A percentile compares a stretch with the other conserved stretches of the same genome.
Conservation (phyloP, 2,329 filamentous ascomycete genomes). For the Fusarium mangiferae region DNA sequence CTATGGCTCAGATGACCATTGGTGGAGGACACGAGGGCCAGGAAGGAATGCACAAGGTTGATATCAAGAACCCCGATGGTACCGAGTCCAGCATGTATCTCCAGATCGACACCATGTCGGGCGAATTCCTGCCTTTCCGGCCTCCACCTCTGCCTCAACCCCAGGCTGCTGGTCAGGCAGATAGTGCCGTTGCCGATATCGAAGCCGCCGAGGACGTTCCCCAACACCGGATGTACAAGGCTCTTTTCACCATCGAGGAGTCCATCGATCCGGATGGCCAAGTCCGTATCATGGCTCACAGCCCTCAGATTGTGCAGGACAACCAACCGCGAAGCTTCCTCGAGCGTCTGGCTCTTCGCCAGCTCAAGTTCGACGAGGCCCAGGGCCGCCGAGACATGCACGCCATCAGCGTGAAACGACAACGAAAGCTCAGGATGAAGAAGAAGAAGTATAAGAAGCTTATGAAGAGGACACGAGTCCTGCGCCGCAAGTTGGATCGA, state of each 20-base stretch:
- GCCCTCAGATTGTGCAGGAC: slow-evolving; percentile 66
- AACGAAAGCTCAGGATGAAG: slow-evolving; percentile 98
- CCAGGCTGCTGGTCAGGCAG: slow-evolving; percentile 56
- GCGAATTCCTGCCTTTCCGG: slow-evolving; percentile 81
- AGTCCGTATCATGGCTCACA: slow-evolving; percentile 69
- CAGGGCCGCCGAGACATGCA: slow-evolving; percentile 70
- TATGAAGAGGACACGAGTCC: slow-evolving; percentile 88
- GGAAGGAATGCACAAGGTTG: slow-evolving; percentile 61
- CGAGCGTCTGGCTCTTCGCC: slow-evolving; percentile 74
- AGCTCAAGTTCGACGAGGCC: slow-evolving; percentile 67
- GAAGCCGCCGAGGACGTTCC: slow-evolving; percentile 51
- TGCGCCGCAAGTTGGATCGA: slow-evolving; percentile 85
- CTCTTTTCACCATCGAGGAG: slow-evolving; percentile 74
- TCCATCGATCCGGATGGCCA: slow-evolving; percentile 69
- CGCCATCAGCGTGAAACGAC: slow-evolving; percentile 89
- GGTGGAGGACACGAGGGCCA: slow-evolving; percentile 55
- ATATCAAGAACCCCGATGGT: slow-evolving; percentile 66
- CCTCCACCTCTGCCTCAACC: slow-evolving; percentile 84
- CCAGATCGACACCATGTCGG: slow-evolving; percentile 74
- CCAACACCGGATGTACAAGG: slow-evolving; percentile 69
- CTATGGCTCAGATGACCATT: slow-evolving; percentile 64
- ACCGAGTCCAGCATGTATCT: slow-evolving; percentile 69
- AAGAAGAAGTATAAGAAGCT: slow-evolving; percentile 99
- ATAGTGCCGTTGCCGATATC: slow-evolving; percentile 46
- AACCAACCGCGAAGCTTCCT: slow-evolving; percentile 67